Base-by-base conservation (phyloP, 2,329 filamentous ascomycete species). In the Colletotrichum sp. region DNA sequence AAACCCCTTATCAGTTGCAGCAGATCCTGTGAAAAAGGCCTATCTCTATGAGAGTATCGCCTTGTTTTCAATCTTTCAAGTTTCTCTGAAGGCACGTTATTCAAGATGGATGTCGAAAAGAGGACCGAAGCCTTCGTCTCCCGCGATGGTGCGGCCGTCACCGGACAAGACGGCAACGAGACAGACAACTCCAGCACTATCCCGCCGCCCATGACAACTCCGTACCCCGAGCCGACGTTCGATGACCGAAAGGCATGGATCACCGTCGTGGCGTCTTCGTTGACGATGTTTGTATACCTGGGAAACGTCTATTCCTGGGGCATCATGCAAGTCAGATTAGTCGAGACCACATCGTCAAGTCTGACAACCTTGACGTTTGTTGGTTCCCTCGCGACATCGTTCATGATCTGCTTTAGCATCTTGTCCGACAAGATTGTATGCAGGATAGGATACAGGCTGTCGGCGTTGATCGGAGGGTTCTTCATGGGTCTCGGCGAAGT, bases 241-340 rank as follows among this genome's bases (percentile, higher is more conserved):
- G 70, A 74, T 22, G 74, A 68, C 22, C 34, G 48, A 25, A 52
- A 36, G 12, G 80, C 79, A 9, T 82, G 80, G 81, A 36, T 81
- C 11, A 78, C 81, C 19, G 81, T 81, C 5, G 66, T 77, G 8
- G 81, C 81, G 3, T 77, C 80, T 1, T 78, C 80, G 0, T 70
- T 76, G 63, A 78, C 79, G 1, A 75, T 82, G 22, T 82, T 82
- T 59, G 77, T 80, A n/a, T 82, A 81, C 71, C 78, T 82, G 69
- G 81, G 81, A 15, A 79, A 81, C 52, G 78, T 82, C 64, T 81
- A 82, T 72, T 81, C 79, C 1, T 81, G 79, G 80, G 80, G 80
- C 19, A 79, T 82, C 27, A 57, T 81, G 71, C 81, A 82, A 32
- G 78, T 79, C 16, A 68, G 77, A 27, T 74, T 82, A 11, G 78